A percentile compares a stretch with the other conserved stretches of the same genome.
Evolutionary conservation across 108 stramenopile species (phyloP).

Genomic region (Fistulifera pelliculosa): DNA sequence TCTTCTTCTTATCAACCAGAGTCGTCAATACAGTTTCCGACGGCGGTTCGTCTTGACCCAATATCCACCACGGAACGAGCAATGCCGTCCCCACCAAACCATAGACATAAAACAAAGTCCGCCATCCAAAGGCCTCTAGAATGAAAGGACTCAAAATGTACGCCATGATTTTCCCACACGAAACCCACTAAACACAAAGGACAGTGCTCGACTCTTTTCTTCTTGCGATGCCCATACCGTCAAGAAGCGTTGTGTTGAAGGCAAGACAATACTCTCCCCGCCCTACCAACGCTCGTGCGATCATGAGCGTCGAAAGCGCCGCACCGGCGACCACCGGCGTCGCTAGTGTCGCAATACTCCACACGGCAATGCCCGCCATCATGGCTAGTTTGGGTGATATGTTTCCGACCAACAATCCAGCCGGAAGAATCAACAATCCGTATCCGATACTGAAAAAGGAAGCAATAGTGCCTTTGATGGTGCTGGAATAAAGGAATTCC

Average conservation of each 20-base stretch:
- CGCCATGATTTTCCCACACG: constrained; percentile 69
- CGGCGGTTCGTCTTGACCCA: constrained; percentile 53
- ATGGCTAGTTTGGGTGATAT: constrained; percentile 41
- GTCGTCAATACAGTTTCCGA: not conserved
- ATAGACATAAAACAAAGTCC: constrained; percentile 64
- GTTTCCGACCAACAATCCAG: constrained; percentile 43
- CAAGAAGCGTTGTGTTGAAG: constrained; percentile 69
- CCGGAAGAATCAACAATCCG: constrained; percentile 69
- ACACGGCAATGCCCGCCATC: constrained; percentile 49
- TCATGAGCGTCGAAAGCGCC: constrained; percentile 37
- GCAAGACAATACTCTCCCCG: constrained; percentile 73
- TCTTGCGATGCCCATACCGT: constrained; percentile 62
- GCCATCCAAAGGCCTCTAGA: constrained; percentile 60
- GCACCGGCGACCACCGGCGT: constrained; percentile 40
- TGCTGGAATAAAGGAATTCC: constrained; percentile 65
- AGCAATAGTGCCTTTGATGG: constrained; percentile 75
- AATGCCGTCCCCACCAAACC: constrained; percentile 59
- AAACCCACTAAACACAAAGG: constrained; percentile 67
- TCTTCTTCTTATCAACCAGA: not conserved
- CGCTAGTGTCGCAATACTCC: constrained; percentile 62
- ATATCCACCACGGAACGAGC: constrained; percentile 63
- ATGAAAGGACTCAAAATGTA: constrained; percentile 66
- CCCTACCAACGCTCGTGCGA: constrained; percentile 68
- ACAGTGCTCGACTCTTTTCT: constrained; percentile 57
- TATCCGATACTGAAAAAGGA: constrained; percentile 78